These are phyloP conservation scores for Penicillium antarcticum DNA, from an alignment of 495 filamentous ascomycete genomes.

Conservation along the genomic window DNA sequence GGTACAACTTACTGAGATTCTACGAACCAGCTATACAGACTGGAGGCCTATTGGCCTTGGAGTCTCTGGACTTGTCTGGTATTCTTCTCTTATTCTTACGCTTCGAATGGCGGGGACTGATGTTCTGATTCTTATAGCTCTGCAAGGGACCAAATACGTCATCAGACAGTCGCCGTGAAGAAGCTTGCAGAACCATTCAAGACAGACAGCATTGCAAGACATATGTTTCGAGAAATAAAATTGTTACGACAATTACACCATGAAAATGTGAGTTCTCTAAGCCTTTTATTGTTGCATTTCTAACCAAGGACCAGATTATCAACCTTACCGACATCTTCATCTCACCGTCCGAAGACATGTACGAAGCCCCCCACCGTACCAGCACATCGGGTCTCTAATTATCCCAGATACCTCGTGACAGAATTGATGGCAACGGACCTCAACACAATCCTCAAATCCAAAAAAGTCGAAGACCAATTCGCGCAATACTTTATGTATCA, in stretches of 20 bases:
- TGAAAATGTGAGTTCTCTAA: constrained; percentile 73
- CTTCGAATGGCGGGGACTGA: neutral
- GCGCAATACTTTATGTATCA: constrained; percentile 99
- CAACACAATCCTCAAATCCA: constrained; percentile 85
- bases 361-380: constrained; percentile 26
- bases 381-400: constrained; percentile 5
- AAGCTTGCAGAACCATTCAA: constrained; percentile 99
- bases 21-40: constrained; percentile 74
- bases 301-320: constrained; percentile 68
- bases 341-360: constrained; percentile 98
- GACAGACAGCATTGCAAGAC: constrained; percentile 89
- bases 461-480: constrained; percentile 96
- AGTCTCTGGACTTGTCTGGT: constrained; percentile 97
- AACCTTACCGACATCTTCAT: constrained; percentile 99
- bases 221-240: constrained; percentile 95
- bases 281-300: neutral
- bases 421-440: constrained; percentile 96
- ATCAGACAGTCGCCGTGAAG: constrained; percentile 91
- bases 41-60: constrained; percentile 97
- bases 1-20: constrained; percentile 7
- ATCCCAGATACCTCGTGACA: constrained; percentile 85
- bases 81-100: constrained; percentile 25
- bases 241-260: constrained; percentile 91
- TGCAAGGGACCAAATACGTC: constrained; percentile 89
- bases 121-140: constrained; percentile 54